phyloP scores from a whole-genome alignment of 495 filamentous ascomycete genomes.

The Amphirosellinia nigrospora region DNA sequence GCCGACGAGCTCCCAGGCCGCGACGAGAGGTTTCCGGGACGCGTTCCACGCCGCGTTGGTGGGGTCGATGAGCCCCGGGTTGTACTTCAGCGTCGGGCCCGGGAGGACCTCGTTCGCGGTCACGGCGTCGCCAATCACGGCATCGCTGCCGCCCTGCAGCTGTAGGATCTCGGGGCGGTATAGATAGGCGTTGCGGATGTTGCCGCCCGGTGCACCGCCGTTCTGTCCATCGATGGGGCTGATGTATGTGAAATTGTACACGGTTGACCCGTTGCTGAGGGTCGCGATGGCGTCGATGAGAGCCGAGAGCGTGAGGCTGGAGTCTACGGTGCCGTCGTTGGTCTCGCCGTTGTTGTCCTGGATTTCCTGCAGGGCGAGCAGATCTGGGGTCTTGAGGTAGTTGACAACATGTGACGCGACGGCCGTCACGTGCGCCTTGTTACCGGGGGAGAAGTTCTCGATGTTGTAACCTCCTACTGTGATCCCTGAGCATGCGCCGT shows the following conservation, averaged over 20 bases:
- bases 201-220: conserved; percentile 66
- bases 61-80: conserved; percentile 66
- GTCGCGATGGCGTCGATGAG: conserved; percentile 49
- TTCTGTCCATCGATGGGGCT: conserved; percentile 54
- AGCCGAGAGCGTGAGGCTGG: conserved; percentile 53
- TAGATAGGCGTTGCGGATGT: conserved; percentile 68
- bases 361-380: conserved; percentile 66
- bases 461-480: conserved; percentile 67
- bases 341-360: conserved; percentile 63
- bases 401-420: conserved; percentile 62
- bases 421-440: conserved; percentile 47
- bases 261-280: conserved; percentile 38
- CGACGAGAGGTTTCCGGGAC: conserved; percentile 64
- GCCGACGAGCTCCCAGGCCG: conserved; percentile 58
- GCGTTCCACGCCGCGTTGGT: conserved; percentile 56
- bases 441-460: conserved; percentile 60
- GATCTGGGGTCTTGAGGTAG: conserved; percentile 57
- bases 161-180: conserved; percentile 59
- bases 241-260: conserved; percentile 58
- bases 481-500: conserved; percentile 55
- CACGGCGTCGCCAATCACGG: conserved; percentile 42
- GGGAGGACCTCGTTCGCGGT: conserved; percentile 56
- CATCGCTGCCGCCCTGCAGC: conserved; percentile 52
- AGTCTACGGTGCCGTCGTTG: conserved; percentile 55
- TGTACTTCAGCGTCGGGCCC: conserved; percentile 58